Conservation (phyloP, 495 filamentous ascomycete species). For the Talaromyces nanjingensis region DNA sequence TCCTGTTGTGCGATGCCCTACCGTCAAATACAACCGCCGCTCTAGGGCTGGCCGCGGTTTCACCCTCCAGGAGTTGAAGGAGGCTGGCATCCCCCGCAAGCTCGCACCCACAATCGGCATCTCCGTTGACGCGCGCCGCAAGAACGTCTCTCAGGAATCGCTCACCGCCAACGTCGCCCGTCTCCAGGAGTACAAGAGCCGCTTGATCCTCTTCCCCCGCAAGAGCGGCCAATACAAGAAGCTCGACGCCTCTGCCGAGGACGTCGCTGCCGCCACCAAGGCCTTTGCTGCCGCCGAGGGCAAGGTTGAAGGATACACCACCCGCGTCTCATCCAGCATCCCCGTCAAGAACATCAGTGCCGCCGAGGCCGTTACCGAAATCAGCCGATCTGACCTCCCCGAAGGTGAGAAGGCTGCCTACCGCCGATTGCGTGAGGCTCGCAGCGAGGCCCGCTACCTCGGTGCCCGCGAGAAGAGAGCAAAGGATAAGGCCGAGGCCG, state of each 20-base stretch:
- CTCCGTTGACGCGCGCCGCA: conserved; percentile 89
- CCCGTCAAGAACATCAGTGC: conserved; percentile 62
- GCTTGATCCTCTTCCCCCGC: conserved; percentile 96
- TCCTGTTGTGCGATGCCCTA: conserved; percentile 90
- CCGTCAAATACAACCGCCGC: conserved; percentile 97
- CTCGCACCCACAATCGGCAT: conserved; percentile 94
- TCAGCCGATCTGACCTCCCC: conserved; percentile 74
- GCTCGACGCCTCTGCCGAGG: conserved; percentile 79
- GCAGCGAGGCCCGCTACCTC: conserved; percentile 72
- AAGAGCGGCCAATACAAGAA: conserved; percentile 86
- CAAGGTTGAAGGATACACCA: conserved; percentile 49
- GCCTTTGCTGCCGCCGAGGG: conserved; percentile 33
- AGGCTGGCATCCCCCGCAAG: conserved; percentile 91
- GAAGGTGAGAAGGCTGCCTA: conserved; percentile 76
- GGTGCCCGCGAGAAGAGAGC: conserved; percentile 90
- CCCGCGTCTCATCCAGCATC: conserved; percentile 48
- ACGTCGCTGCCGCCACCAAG: conserved; percentile 67
- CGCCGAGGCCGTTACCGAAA: conserved; percentile 60
- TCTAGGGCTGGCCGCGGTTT: conserved; percentile 95
- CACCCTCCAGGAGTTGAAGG: conserved; percentile 95
- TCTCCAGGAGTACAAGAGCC: conserved; percentile 89
- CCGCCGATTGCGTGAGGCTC: conserved; percentile 74
- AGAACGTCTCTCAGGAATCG: conserved; percentile 91
- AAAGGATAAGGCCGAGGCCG: conserved; percentile 88
- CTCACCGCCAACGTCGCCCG: conserved; percentile 91